Evolutionary conservation across 2,329 filamentous ascomycete genomes (phyloP).

Genomic region (Calonectria leucothoes): DNA sequence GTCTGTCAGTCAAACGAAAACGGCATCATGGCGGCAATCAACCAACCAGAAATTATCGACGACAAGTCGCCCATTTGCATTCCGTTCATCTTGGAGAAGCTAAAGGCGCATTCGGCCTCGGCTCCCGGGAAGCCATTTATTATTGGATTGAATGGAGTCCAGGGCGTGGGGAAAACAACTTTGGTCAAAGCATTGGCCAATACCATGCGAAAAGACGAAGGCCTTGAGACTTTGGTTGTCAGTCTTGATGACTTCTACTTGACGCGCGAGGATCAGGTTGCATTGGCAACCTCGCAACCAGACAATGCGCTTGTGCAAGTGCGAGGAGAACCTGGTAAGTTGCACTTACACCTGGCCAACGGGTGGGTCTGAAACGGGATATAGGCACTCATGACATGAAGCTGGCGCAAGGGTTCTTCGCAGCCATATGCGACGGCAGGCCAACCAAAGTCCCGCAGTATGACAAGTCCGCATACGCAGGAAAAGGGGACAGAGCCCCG

Average conservation of each 20-base stretch:
- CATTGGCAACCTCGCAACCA: background rate
- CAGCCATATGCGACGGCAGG: background rate
- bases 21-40: background rate
- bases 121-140: background rate
- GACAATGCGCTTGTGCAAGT: background rate
- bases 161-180: background rate
- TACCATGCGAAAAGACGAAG: background rate
- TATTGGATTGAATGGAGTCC: background rate
- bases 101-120: background rate
- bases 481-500: background rate
- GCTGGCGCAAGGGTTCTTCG: background rate
- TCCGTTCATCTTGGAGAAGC: background rate
- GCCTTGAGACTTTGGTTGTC: background rate
- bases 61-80: background rate
- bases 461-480: background rate
- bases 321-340: background rate
- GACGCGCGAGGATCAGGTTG: background rate
- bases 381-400: constrained; percentile 1
- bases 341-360: background rate
- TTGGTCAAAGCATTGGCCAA: background rate
- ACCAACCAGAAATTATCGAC: background rate
- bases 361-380: background rate
- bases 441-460: background rate
- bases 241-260: constrained; percentile 1
- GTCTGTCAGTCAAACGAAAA: background rate